Base-by-base conservation (phyloP, 257 asterid genomes). In the Rhazya stricta region DNA sequence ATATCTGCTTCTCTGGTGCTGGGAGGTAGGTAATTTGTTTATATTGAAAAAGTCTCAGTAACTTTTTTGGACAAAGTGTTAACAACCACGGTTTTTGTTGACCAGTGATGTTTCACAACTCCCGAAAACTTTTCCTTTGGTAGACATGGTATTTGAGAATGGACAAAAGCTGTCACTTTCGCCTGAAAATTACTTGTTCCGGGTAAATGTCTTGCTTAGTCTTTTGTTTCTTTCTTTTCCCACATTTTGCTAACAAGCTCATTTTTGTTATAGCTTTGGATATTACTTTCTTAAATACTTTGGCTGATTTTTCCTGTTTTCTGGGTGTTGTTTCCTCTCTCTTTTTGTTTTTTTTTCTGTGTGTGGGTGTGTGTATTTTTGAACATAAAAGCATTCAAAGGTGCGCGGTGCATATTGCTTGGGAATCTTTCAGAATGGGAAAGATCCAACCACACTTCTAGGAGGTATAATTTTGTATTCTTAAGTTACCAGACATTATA, bases 351-450 rank as follows among this genome's bases (percentile, higher is more conserved):
- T 30, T 9, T n/a, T 69, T 25, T 69, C 56, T 43, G 15, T 45
- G 25, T 63, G 45, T 48, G 13, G 21, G 13, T 1, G 13, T 48
- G 1, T 21, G 54, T 48, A 1, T 11, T 45, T n/a, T n/a, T 16
- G 5, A 16, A 30, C 56, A 42, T 75, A 74, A n/a, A 82, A 95
- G 99, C 97, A 95, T 83, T 92, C 98, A 69, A 95, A 92, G 91
- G 91, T 88, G 84, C 96, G 72, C 79, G 99, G 97, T 82, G 84
- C 99, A 72, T 95, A 95, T 88, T 95, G 99, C 90, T 88, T 95
- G 72, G 99, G 99, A 58, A 85, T 95, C 79, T 95, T 95, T 79
- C 99, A 91, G 91, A 95, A 89, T 83, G 99, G 97, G 74, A 92
- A 92, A 87, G 99, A 92, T 83, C 94, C 96, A 27, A 95, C 99